Conservation (phyloP, 1,284 basidiomycete genomes). For the Cerioporus squamosus region DNA sequence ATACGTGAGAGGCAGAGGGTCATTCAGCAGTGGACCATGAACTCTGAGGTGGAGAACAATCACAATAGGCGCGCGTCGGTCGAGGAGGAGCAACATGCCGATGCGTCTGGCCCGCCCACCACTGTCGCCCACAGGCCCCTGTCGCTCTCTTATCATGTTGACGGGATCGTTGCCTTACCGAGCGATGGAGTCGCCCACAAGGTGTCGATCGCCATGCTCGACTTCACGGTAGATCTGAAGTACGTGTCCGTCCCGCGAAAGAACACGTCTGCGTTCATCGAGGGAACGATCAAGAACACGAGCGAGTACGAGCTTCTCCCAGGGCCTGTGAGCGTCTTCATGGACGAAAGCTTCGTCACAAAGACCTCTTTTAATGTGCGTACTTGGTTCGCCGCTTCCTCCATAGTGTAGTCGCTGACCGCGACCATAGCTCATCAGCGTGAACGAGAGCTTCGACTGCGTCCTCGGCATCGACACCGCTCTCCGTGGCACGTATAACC, state of each 20-base stretch:
- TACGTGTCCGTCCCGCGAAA: slow-evolving; percentile 54
- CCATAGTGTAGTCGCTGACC: too few species aligned
- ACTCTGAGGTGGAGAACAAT: background rate
- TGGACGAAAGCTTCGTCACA: slow-evolving; percentile 55
- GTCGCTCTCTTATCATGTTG: slow-evolving; percentile 51
- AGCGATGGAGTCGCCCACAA: slow-evolving; percentile 58
- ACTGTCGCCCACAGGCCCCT: slow-evolving; percentile 41
- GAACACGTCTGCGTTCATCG: slow-evolving; percentile 43
- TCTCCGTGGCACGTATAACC: slow-evolving; percentile 1
- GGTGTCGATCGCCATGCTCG: slow-evolving; percentile 52
- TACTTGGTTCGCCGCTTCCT: slow-evolving; percentile 40
- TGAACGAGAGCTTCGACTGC: slow-evolving; percentile 55
- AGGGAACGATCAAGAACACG: slow-evolving; percentile 55
- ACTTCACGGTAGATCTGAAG: slow-evolving; percentile 49
- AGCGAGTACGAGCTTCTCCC: slow-evolving; percentile 55
- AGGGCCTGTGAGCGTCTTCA: slow-evolving; percentile 53
- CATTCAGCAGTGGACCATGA: too few species aligned
- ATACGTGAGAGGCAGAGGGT: too few species aligned
- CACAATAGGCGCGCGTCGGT: background rate
- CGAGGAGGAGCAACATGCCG: too few species aligned
- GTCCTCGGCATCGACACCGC: slow-evolving; percentile 55
- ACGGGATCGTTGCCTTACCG: slow-evolving; percentile 51
- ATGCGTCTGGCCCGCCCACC: background rate
- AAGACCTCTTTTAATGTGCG: slow-evolving; percentile 48
- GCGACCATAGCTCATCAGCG: slow-evolving; percentile 44